phyloP scores from a whole-genome alignment of 2,329 filamentous ascomycete species.

The Capronia epimyces region DNA sequence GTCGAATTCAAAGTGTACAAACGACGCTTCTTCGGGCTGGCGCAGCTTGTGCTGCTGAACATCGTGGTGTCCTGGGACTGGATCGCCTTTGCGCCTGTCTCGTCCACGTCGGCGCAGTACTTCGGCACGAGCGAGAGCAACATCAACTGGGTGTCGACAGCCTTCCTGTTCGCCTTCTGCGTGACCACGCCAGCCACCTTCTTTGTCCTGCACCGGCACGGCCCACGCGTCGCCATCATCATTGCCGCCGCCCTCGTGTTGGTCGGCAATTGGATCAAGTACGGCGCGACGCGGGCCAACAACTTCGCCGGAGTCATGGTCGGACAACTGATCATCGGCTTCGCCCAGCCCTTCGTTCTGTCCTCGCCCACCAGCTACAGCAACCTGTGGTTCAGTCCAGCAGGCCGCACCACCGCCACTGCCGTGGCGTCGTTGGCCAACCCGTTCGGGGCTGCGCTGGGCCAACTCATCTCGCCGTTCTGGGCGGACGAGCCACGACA shows the following conservation, averaged over 20 bases:
- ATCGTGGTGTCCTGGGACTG: constrained; percentile 95
- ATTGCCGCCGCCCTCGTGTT: constrained; percentile 67
- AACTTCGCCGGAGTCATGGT: constrained; percentile 75
- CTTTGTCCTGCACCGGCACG: constrained; percentile 67
- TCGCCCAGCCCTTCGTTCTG: constrained; percentile 88
- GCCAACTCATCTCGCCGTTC: constrained; percentile 77
- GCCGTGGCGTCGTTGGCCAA: constrained; percentile 81
- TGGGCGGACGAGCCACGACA: constrained; percentile 60
- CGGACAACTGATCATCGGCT: constrained; percentile 81
- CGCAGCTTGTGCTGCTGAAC: constrained; percentile 80
- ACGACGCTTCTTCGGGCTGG: constrained; percentile 80
- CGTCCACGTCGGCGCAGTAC: constrained; percentile 65
- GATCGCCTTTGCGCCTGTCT: constrained; percentile 86
- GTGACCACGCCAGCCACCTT: constrained; percentile 68
- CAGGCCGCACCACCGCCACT: constrained; percentile 78
- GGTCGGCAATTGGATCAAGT: constrained; percentile 85
- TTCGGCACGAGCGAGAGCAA: constrained; percentile 67
- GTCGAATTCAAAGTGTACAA: constrained; percentile 61
- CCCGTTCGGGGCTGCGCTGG: constrained; percentile 81
- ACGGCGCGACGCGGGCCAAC: constrained; percentile 58
- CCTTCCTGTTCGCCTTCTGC: constrained; percentile 79
- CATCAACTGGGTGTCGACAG: constrained; percentile 91
- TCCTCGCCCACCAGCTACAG: constrained; percentile 85
- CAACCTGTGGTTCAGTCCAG: constrained; percentile 87
- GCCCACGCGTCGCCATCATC: constrained; percentile 68